Evolutionary conservation across 2,329 filamentous ascomycete species (phyloP).

Genomic region (Exophiala viscosa): DNA sequence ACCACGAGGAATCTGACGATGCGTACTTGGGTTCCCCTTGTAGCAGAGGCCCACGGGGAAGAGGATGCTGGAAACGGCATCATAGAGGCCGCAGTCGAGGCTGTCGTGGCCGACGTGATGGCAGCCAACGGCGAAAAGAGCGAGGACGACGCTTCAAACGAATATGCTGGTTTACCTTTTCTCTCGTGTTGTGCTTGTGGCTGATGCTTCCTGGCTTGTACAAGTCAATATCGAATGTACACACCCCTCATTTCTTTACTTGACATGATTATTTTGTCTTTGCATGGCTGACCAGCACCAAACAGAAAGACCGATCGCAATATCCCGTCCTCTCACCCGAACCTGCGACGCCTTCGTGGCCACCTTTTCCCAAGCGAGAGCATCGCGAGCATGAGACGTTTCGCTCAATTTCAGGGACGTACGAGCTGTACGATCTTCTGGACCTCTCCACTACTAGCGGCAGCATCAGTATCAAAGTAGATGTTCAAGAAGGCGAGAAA

Average conservation of each 20-base stretch:
- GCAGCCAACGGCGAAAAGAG: conserved; percentile 7
- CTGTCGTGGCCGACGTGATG: conserved; percentile 7
- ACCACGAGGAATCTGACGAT: conserved; percentile 3
- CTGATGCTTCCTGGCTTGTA: conserved; percentile 22
- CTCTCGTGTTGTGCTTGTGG: conserved; percentile 20
- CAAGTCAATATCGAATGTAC: conserved; percentile 21
- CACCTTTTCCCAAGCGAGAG: conserved; percentile 16
- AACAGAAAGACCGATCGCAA: conserved; percentile 12
- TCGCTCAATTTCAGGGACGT: conserved; percentile 30
- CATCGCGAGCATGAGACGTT: conserved; percentile 24
- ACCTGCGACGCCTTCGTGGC: conserved; percentile 6
- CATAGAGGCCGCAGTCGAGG: conserved; percentile 12
- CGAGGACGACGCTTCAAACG: conserved; percentile 18
- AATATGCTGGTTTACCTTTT: conserved; percentile 16
- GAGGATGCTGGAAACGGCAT: conserved; percentile 8
- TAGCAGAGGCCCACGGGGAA: not conserved
- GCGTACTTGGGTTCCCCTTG: not conserved
- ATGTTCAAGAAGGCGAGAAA: conserved; percentile 34
- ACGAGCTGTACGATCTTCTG: conserved; percentile 34
- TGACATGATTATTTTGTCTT: not conserved
- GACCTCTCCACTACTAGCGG: conserved; percentile 33
- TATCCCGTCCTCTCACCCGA: conserved; percentile 10
- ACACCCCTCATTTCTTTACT: not conserved
- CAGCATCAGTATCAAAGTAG: conserved; percentile 31
- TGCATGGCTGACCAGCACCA: not conserved